Conservation (phyloP, 1,284 basidiomycete genomes). For the Cutaneotrichosporon sp. region DNA sequence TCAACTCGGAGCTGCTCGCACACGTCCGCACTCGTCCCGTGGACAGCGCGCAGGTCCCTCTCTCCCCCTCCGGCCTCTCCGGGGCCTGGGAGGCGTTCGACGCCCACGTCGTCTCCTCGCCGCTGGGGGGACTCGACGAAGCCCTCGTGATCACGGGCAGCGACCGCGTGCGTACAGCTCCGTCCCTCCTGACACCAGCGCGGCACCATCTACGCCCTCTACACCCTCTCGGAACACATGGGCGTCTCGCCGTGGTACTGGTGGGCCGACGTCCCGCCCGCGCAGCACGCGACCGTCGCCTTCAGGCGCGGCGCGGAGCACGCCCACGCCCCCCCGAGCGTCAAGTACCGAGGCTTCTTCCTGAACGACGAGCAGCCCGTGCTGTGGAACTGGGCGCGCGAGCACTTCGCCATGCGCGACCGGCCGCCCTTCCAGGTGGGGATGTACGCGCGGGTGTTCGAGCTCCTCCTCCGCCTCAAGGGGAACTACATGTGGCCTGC, state of each 20-base stretch:
- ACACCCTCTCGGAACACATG: slow-evolving; percentile 70
- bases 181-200: too few species aligned
- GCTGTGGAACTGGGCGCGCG: slow-evolving; percentile 60
- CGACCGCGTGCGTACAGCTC: slow-evolving; percentile 57
- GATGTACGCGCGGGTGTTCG: slow-evolving; percentile 64
- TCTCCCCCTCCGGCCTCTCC: not conserved
- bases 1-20: slow-evolving; percentile 61
- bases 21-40: too few species aligned
- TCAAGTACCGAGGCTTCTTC: slow-evolving; percentile 67
- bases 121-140: slow-evolving; percentile 61
- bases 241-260: slow-evolving; percentile 55
- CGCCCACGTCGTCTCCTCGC: slow-evolving; percentile 59
- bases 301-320: slow-evolving; percentile 58
- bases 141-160: slow-evolving; percentile 67
- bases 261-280: slow-evolving; percentile 67
- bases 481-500: slow-evolving; percentile 66
- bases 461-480: slow-evolving; percentile 66
- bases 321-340: slow-evolving; percentile 66
- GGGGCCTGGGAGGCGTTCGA: slow-evolving; percentile 66
- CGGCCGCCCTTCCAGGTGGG: slow-evolving; percentile 52
- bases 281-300: slow-evolving; percentile 58
- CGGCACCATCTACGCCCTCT: slow-evolving; percentile 64
- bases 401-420: slow-evolving; percentile 68
- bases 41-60: not conserved
- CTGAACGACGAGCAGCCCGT: slow-evolving; percentile 66